Percentiles rank a stretch among this genome's conserved stretches.
These are phyloP conservation scores for Schizochytrium sp. DNA, from an alignment of 108 stramenopile species.

Conservation along the genomic window DNA sequence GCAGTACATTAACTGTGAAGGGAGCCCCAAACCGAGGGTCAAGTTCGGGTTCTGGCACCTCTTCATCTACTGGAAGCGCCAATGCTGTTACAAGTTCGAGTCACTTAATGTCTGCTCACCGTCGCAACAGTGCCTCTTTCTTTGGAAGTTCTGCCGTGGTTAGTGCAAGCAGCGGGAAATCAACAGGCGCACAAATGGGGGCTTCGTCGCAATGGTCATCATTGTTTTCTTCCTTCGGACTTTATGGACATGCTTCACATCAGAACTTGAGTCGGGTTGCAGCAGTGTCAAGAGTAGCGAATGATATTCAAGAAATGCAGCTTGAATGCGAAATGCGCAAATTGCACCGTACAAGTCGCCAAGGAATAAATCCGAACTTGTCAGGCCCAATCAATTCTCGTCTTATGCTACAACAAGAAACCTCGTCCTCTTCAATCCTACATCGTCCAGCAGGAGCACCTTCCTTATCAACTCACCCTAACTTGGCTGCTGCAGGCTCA, in stretches of 20 bases:
- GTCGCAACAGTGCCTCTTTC: constrained; percentile 30
- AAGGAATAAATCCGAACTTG: neutral
- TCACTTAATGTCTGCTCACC: neutral
- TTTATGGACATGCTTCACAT: neutral
- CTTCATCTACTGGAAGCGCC: neutral
- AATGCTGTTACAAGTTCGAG: neutral
- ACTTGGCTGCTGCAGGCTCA: too few relatives aligned
- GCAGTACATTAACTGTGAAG: neutral
- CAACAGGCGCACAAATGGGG: neutral
- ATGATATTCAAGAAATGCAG: constrained; percentile 55
- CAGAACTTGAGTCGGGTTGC: constrained; percentile 16
- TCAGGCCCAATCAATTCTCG: too few relatives aligned
- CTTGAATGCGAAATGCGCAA: neutral
- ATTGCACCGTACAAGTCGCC: neutral
- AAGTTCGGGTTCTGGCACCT: neutral
- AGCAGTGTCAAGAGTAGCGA: constrained; percentile 13
- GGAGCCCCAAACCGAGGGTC: neutral
- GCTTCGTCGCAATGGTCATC: constrained; percentile 41
- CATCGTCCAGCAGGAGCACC: too few relatives aligned
- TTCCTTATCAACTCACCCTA: too few relatives aligned
- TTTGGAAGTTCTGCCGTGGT: constrained; percentile 21
- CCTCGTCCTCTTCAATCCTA: too few relatives aligned
- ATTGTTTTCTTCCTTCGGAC: constrained; percentile 51
- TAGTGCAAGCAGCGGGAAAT: constrained; percentile 53
- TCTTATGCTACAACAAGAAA: too few relatives aligned